A percentile compares a stretch with the other conserved stretches of the same genome.
Evolutionary conservation across 225 moss, liverwort and hornwort species (phyloP).

Genomic region (Pseudoscleropodium purum): DNA sequence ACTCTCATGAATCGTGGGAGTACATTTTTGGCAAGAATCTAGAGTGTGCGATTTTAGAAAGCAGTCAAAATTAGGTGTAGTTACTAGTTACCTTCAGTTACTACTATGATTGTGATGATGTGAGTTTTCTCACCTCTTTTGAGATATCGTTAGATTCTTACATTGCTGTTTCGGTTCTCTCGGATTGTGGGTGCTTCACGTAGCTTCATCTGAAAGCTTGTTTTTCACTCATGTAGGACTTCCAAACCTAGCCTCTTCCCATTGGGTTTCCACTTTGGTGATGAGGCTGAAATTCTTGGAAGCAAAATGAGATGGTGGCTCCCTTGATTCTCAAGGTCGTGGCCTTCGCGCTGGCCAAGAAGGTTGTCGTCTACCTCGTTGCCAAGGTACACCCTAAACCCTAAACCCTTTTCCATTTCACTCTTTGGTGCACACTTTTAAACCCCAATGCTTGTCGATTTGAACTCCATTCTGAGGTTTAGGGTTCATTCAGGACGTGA

Average conservation of each 20-base stretch:
- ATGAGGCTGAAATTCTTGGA: not conserved
- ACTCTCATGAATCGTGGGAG: too few species aligned
- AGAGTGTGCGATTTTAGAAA: too few species aligned
- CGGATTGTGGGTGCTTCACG: not conserved
- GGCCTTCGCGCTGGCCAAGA: constrained; percentile 42
- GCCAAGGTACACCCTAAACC: constrained; percentile 14
- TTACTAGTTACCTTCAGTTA: too few species aligned
- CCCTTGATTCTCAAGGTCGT: constrained; percentile 43
- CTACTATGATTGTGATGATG: not conserved
- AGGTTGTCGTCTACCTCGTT: constrained; percentile 38
- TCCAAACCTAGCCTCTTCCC: not conserved
- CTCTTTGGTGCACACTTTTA: not conserved
- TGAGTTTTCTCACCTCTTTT: not conserved
- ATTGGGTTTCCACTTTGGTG: not conserved
- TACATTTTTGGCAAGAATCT: too few species aligned
- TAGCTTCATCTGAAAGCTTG: not conserved
- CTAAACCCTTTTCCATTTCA: not conserved
- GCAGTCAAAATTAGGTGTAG: too few species aligned
- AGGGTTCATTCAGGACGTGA: not conserved
- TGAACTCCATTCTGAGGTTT: not conserved
- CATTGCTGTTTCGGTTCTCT: not conserved
- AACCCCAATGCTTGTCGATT: not conserved
- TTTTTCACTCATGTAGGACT: not conserved
- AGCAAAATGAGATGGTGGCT: constrained; percentile 44
- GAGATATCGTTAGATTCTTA: not conserved